Evolutionary conservation across 352 stramenopile genomes (phyloP).

Genomic region (Phytophthora fragariae): DNA sequence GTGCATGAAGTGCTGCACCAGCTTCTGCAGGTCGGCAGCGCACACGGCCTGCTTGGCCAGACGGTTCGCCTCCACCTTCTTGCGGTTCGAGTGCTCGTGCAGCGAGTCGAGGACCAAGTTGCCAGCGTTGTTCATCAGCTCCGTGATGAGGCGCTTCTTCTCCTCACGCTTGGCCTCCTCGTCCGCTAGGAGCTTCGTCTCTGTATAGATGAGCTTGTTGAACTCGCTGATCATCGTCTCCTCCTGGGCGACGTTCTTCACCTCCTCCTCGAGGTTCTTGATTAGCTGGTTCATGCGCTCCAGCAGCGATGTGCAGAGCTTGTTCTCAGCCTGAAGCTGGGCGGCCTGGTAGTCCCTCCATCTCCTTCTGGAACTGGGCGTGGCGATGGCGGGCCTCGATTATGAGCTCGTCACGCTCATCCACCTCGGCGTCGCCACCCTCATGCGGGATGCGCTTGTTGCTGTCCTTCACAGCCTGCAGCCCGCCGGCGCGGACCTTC

Average conservation of each 20-base stretch:
- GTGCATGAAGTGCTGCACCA: constrained; percentile 91
- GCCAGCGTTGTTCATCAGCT: constrained; percentile 88
- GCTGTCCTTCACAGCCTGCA: constrained; percentile 79
- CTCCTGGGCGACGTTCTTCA: constrained; percentile 75
- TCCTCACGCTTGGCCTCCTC: constrained; percentile 89
- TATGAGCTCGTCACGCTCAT: constrained; percentile 90
- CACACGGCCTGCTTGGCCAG: constrained; percentile 86
- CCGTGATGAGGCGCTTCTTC: constrained; percentile 88
- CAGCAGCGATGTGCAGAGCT: constrained; percentile 81
- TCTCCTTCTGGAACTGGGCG: constrained; percentile 85
- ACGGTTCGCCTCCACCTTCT: constrained; percentile 88
- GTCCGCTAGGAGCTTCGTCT: constrained; percentile 80
- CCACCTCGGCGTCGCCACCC: constrained; percentile 71
- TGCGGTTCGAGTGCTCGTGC: constrained; percentile 87
- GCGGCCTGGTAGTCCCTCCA: constrained; percentile 69
- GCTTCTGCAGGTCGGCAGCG: constrained; percentile 85
- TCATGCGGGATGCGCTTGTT: constrained; percentile 88
- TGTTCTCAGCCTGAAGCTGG: constrained; percentile 81
- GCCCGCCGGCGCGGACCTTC: constrained; percentile 80
- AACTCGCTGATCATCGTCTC: constrained; percentile 80
- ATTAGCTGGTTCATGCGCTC: constrained; percentile 89
- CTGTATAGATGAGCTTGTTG: constrained; percentile 69
- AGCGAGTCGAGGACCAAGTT: constrained; percentile 88
- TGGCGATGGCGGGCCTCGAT: constrained; percentile 84
- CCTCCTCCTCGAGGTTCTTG: constrained; percentile 78